A percentile compares a stretch with the other conserved stretches of the same genome.
Evolutionary conservation across 495 filamentous ascomycete species (phyloP).

Genomic region (Hyaloscypha hepaticicola): DNA sequence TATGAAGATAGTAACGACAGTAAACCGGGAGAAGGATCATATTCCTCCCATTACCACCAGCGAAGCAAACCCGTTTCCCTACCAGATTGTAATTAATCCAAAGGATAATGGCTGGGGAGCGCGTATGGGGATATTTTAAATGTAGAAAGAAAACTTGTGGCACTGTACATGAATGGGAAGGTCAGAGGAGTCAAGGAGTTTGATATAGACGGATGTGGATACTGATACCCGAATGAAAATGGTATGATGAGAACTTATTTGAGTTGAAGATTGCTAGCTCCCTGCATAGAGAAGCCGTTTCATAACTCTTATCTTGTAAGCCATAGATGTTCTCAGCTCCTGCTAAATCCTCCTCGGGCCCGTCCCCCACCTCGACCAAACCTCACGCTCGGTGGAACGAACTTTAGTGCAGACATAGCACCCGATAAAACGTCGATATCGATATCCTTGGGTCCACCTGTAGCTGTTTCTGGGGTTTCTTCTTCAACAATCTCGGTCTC

Average conservation of each 20-base stretch:
- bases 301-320: slow-evolving; percentile 14
- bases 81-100: slow-evolving; percentile 83
- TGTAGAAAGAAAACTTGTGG: background rate
- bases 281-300: background rate
- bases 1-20: slow-evolving; percentile 81
- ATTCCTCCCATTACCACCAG: slow-evolving; percentile 95
- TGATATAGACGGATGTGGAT: slow-evolving; percentile 17
- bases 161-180: background rate
- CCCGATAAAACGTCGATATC: slow-evolving; percentile 71
- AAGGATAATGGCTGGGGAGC: slow-evolving; percentile 74
- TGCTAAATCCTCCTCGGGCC: slow-evolving; percentile 32
- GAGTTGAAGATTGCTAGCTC: background rate
- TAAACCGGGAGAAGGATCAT: slow-evolving; percentile 89
- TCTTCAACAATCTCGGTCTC: slow-evolving; percentile 4
- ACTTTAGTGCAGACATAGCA: slow-evolving; percentile 80
- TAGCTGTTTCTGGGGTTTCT: slow-evolving; percentile 1
- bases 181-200: slow-evolving; percentile 23
- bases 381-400: slow-evolving; percentile 75
- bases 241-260: slow-evolving; percentile 5
- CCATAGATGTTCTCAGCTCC: slow-evolving; percentile 39
- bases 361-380: slow-evolving; percentile 56
- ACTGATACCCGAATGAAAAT: slow-evolving; percentile 30
- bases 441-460: slow-evolving; percentile 34
- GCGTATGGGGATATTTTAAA: slow-evolving; percentile 32
- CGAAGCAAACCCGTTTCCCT: slow-evolving; percentile 92